Conservation (phyloP, 352 stramenopile genomes). For the Phytophthora fragariae region DNA sequence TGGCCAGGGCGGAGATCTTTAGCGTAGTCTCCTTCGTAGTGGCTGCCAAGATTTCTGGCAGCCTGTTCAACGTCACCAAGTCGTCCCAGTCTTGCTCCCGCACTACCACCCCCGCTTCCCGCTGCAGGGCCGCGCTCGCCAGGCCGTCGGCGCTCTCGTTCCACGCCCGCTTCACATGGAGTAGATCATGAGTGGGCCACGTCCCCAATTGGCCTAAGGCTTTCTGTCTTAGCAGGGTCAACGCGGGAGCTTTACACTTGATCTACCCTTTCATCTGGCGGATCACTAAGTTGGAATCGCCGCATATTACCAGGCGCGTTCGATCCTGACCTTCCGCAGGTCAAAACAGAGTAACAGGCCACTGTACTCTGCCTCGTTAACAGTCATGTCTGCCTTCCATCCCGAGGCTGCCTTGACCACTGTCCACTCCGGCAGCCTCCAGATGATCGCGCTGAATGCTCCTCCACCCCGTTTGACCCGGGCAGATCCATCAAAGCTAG, state of each 20-base stretch:
- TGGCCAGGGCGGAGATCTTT: too few relatives aligned
- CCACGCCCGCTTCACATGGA: conserved; percentile 9
- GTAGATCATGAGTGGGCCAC: not conserved
- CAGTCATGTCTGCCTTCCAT: conserved; percentile 3
- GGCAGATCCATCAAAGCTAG: conserved; percentile 33
- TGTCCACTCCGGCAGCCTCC: conserved; percentile 23
- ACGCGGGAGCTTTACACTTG: not conserved
- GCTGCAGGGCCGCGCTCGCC: not conserved
- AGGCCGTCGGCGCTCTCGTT: conserved; percentile 2
- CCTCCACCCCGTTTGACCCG: conserved; percentile 10
- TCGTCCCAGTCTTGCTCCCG: not conserved
- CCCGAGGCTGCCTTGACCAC: not conserved
- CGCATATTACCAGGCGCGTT: not conserved
- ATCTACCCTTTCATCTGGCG: not conserved
- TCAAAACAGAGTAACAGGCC: conserved; percentile 1
- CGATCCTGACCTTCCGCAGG: not conserved
- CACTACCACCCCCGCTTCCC: not conserved
- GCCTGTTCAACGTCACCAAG: not conserved
- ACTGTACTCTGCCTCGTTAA: conserved; percentile 38
- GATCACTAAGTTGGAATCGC: not conserved
- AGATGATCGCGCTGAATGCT: conserved; percentile 18
- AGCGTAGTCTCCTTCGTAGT: too few relatives aligned
- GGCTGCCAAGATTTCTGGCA: too few relatives aligned
- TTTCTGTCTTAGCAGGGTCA: not conserved
- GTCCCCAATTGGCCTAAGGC: not conserved